Percentiles rank a stretch among this genome's conserved stretches.
phyloP scores from a whole-genome alignment of 2,329 filamentous ascomycete genomes.

The Dothideomycetes sp. region DNA sequence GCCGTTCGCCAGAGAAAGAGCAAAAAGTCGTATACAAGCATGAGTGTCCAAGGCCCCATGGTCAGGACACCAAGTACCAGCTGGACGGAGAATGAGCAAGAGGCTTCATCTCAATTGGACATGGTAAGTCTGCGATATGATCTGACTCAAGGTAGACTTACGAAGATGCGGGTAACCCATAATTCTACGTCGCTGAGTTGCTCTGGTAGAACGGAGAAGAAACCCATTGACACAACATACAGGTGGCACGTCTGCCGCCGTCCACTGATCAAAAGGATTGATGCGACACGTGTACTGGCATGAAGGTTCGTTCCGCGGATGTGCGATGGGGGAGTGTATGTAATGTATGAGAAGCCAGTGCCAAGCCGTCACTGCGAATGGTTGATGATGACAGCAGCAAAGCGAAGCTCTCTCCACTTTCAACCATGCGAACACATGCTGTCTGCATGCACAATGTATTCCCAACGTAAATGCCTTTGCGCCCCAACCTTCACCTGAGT shows the following conservation, averaged over 20 bases:
- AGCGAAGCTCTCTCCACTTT: too few relatives aligned
- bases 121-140: slow-evolving; percentile 4
- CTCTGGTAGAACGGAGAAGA: slow-evolving; percentile 54
- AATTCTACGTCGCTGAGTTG: slow-evolving; percentile 47
- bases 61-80: slow-evolving; percentile 48
- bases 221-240: slow-evolving; percentile 38
- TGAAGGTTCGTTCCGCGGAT: too few relatives aligned
- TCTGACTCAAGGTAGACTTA: slow-evolving; percentile 26
- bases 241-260: neutral
- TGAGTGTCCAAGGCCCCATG: slow-evolving; percentile 50
- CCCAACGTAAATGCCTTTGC: too few relatives aligned
- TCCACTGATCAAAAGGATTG: neutral
- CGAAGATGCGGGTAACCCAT: slow-evolving; percentile 52
- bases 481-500: too few relatives aligned
- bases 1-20: slow-evolving; percentile 50
- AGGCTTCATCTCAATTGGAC: neutral
- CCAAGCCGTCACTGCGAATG: too few relatives aligned
- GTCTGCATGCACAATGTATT: too few relatives aligned
- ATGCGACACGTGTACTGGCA: too few relatives aligned
- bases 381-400: too few relatives aligned
- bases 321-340: too few relatives aligned
- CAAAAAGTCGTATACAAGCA: slow-evolving; percentile 53
- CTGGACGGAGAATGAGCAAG: slow-evolving; percentile 35
- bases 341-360: too few relatives aligned
- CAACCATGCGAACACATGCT: too few relatives aligned